These are phyloP conservation scores for Trichoderma atroviride DNA, from an alignment of 2,329 filamentous ascomycete genomes.

Conservation along the genomic window DNA sequence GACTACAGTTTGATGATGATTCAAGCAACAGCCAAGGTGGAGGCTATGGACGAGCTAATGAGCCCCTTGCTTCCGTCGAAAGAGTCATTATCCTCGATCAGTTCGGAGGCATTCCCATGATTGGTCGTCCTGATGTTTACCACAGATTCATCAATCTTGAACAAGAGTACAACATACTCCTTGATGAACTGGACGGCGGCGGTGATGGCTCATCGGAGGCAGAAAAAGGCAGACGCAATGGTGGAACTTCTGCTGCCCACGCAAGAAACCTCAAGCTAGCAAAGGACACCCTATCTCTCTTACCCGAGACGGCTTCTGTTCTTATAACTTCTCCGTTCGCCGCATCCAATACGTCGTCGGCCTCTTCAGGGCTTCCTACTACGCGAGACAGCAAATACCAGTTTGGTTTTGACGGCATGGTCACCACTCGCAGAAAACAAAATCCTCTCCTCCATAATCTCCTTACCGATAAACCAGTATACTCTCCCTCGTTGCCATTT, in stretches of 20 bases:
- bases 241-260: constrained; percentile 50
- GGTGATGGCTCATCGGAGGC: constrained; percentile 35
- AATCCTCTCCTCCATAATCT: constrained; percentile 96
- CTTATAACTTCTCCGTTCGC: constrained; percentile 86
- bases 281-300: constrained; percentile 68
- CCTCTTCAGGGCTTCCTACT: constrained; percentile 42
- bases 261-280: constrained; percentile 72
- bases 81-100: constrained; percentile 88
- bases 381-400: constrained; percentile 53
- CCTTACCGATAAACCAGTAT: constrained; percentile 89
- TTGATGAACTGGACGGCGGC: constrained; percentile 56
- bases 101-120: constrained; percentile 78
- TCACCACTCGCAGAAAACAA: constrained; percentile 57
- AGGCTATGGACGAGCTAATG: constrained; percentile 35
- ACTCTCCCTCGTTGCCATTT: constrained; percentile 86
- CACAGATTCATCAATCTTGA: constrained; percentile 83
- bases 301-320: constrained; percentile 83
- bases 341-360: constrained; percentile 58
- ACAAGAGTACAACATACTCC: constrained; percentile 78
- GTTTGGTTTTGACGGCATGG: constrained; percentile 52
- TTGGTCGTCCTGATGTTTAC: constrained; percentile 42
- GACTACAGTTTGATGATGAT: constrained; percentile 53
- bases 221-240: constrained; percentile 37
- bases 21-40: background rate
- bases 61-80: constrained; percentile 68